Base-by-base conservation (phyloP, 1,284 basidiomycete genomes). In the Polyporus tsugae region DNA sequence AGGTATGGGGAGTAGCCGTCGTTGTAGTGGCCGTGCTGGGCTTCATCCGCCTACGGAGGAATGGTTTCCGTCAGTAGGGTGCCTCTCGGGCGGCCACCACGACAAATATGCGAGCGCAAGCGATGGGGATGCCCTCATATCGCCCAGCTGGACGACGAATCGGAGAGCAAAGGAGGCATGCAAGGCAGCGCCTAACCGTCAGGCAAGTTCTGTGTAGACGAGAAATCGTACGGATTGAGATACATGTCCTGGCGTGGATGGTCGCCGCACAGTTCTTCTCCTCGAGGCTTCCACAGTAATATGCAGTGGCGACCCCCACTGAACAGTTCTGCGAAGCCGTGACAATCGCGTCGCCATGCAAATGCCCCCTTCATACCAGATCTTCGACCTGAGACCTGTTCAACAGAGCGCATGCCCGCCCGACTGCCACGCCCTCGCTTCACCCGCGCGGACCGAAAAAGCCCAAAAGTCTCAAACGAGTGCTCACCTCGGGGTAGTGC, bases 1-100 rank as follows among this genome's bases (percentile, higher is more conserved):
- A 74, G 69, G 65, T 76, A 77, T 39, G 75, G 70, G 17, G 74
- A 72, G 68, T 80, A 78, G 17, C 75, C 75, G 61, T 79, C 77
- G 64, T 79, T 76, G 66, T 78, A 76, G 60, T 75, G 75, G 36
- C 73, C 74, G 11, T 65, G 72, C 63, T 77, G 75, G 60, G 72
- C 73, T 65, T 77, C 74, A 60, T 78, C 74, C n/a, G 71, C 67
- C 73, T 75, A 60, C 39, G 38, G 17, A 17, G 11, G 25, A 53
- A 42, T 36, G 49, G 52, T 4, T 13, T 46, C 6, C 19, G 41
- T 66, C 22, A 68, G 25, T 6, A 52, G 19, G 4, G 6, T 17
- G 41, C 17, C 22, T 49, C 22, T 25, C 22, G 6, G 10, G 9
- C 7, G 39, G 13, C 39, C 41, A 19, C 19, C 41, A 17, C 41